Evolutionary conservation across 1,139 yeast species (phyloP), one percentile per base, ranked within the genome.

Genomic region (Debaryomycetaceae sp.): DNA sequence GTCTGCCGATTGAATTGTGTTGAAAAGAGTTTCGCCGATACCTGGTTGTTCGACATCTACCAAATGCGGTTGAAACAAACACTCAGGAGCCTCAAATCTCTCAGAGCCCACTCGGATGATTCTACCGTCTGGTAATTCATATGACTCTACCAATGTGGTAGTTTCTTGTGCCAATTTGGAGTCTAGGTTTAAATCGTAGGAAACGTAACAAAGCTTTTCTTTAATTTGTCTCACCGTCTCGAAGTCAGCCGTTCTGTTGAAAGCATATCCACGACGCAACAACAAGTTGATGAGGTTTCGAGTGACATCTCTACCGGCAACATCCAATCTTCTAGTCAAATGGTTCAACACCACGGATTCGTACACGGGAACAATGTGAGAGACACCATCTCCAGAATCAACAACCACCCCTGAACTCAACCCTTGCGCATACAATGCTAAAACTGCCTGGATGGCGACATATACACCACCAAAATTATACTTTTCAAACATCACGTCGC

Each of bases 11-110:
- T 92, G 98, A 50, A 92, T 83, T 3, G 96, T 88, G 62, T 88
- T 87, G 71, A 89, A 92, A 47, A 92, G 73, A 31, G 85, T 74
- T 65, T 92, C 98, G 41, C 97, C 98, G 45, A 92, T 82, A 53
- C 98, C 98, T 1, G 96, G 96, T 61, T 89, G 97, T 68, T 92
- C 98, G 44, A 87, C 88, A 62, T 91, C 98, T n/a, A 92, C 97
- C 53, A 92, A 76, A 55, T 83, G 82, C 40, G 98, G 98, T 69
- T 94, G 98, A 78, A 92, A 92, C 55, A 92, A 75, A 69, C 98
- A 92, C 66, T 92, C 98, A 30, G 98, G 97, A 3, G 98, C 98
- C 67, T 89, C 96, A 62, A 87, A 92, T 65, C 98, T 79, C 66
- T 92, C 98, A 28, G 94, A 87, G 4, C 98, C 98, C 35, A 91